Evolutionary conservation across 192 early-diverging fungal genomes (phyloP), one percentile per base, ranked within the genome.

Genomic region (Spizellomyces punctatus): DNA sequence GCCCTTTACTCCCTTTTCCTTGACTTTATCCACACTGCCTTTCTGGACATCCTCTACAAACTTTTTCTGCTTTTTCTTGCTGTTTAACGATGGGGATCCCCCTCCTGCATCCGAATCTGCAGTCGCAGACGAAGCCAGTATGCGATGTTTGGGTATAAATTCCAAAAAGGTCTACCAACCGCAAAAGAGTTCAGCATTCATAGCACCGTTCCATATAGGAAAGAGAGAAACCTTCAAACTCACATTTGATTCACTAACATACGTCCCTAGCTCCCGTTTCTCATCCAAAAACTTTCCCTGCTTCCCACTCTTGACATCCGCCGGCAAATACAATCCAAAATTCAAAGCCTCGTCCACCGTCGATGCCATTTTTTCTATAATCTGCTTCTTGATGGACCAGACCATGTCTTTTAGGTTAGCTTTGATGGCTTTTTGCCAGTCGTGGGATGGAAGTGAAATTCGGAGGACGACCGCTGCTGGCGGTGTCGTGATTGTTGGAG

Each of bases 51-150:
- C 85, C 52, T 86, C 85, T 41, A 80, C 12, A 43, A 86, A 79
- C 57, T 72, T 78, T 49, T 84, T 86, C 71, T 86, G 85, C 58
- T 82, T 84, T 65, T 84, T 86, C 43, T 73, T 76, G 72, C 64
- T 74, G 56, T 74, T 65, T 41, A 44, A 8, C 45, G 76, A 73
- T 5, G 82, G 80, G 2, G 75, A 64, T 45, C 78, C 82, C 0
- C 49, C 49, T 10, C n/a, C 14, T 4, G 41, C 50, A 16, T 77
- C 77, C 12, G 64, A 43, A 46, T 75, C 76, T 14, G 66, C 22
- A 8, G 67, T 75, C 45, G 69, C 57, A 36, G 68, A n/a, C 9
- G 68, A 19, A 8, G 46, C 43, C 9, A 63, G 57, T 22, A 79
- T 50, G 7, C 60, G 59, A 21, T 68, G 62, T 60, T 82, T 82